Percentiles rank a stretch among this genome's conserved stretches.
Evolutionary conservation across 805 yeast genomes (phyloP).

Genomic region (Starmerella powellii): DNA sequence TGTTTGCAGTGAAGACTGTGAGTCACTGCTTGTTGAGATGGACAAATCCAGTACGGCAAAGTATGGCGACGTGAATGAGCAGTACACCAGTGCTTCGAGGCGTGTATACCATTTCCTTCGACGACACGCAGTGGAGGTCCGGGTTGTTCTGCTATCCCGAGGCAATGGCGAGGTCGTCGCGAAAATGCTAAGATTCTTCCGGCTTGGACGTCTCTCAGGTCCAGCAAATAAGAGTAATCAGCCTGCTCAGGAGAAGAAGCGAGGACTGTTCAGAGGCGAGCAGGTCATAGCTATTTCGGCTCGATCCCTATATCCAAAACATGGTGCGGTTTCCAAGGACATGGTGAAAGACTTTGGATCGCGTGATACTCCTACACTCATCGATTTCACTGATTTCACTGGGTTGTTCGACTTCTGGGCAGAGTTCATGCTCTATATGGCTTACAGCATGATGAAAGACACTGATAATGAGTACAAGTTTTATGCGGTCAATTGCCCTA

Average conservation of each 20-base stretch:
- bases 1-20: too few species aligned
- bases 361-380: neutral
- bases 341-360: neutral
- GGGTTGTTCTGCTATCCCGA: slow-evolving; percentile 7
- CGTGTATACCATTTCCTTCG: slow-evolving; percentile 8
- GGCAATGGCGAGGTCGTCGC: slow-evolving; percentile 3
- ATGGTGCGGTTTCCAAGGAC: neutral
- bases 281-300: neutral
- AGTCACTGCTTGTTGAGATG: too few species aligned
- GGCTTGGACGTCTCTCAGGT: neutral
- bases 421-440: neutral
- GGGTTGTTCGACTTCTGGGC: slow-evolving; percentile 4
- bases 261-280: neutral
- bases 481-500: slow-evolving; percentile 4
- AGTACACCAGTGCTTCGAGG: slow-evolving; percentile 1
- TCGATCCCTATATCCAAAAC: neutral
- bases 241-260: too few species aligned
- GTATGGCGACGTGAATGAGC: neutral
- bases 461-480: neutral
- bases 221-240: neutral
- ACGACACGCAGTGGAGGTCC: slow-evolving; percentile 7
- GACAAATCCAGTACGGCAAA: too few species aligned
- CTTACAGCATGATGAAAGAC: neutral
- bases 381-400: slow-evolving; percentile 6
- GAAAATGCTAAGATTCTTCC: slow-evolving; percentile 4